Percentiles rank a stretch among this genome's conserved stretches.
Conservation (phyloP, 1,284 basidiomycete species). For the Rhodofomes roseus region DNA sequence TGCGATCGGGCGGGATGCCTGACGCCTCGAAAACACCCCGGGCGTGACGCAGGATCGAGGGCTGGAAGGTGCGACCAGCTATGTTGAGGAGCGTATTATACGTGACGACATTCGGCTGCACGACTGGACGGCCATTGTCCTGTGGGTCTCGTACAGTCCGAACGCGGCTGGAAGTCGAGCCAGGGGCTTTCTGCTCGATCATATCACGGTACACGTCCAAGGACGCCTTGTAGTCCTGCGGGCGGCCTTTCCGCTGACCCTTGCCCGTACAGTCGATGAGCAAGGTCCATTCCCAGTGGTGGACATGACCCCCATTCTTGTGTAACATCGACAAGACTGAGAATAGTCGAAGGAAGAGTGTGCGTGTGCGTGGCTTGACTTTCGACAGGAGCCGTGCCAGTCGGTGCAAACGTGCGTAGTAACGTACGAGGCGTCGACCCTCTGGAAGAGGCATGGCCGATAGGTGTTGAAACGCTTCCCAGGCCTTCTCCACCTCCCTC, state of each 20-base stretch:
- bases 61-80: conserved; percentile 49
- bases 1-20: conserved; percentile 49
- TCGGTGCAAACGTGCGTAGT: conserved; percentile 49
- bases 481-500: conserved; percentile 44
- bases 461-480: conserved; percentile 53
- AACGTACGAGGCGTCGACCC: conserved; percentile 15
- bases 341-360: conserved; percentile 57
- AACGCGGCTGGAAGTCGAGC: conserved; percentile 32
- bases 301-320: conserved; percentile 45
- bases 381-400: conserved; percentile 51
- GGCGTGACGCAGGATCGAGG: conserved; percentile 47
- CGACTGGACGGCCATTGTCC: conserved; percentile 4
- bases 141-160: not conserved
- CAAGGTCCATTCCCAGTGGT: conserved; percentile 68
- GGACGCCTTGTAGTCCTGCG: conserved; percentile 57
- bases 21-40: conserved; percentile 48
- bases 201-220: conserved; percentile 60
- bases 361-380: conserved; percentile 51
- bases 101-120: conserved; percentile 59
- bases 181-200: conserved; percentile 41
- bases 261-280: conserved; percentile 66
- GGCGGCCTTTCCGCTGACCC: conserved; percentile 54
- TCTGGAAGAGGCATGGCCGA: conserved; percentile 29
- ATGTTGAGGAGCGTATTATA: conserved; percentile 64
- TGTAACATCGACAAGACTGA: conserved; percentile 57